Base-by-base conservation (phyloP, 305 asterid species). In the Rubia peregrina region DNA sequence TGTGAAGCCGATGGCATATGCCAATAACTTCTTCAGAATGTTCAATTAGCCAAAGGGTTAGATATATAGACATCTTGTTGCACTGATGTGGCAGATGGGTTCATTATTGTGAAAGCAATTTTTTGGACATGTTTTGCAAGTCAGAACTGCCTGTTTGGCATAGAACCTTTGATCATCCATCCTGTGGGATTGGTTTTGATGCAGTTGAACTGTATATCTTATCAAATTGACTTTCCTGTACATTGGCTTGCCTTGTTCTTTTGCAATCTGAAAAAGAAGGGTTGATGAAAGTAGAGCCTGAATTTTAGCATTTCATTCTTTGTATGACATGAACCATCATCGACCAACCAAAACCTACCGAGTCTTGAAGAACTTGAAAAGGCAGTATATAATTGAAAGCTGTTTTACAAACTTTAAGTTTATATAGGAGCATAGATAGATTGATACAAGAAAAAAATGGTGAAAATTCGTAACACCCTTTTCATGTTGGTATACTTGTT, bases 1-100 rank as follows among this genome's bases (percentile, higher is more conserved):
- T 75, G 93, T 95, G 71, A 95, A 89, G 83, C 98, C 99, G 6
- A 95, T 95, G 99, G 99, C 99, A 5, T 95, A 95, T 48, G 99
- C 99, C 14, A 91, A 84, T 87, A 95, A 95, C 88, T 95, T 95
- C 87, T 84, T 95, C 42, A 78, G 95, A 40, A 84, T 95, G 97
- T 90, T 91, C 84, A 82, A 91, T 9, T 94, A 78, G 70, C 78
- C 80, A 56, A 61, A 60, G 48, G 33, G 72, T 70, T 48, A 53
- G 9, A 53, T 53, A 70, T 68, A 69, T 65, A 22, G 74, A 63
- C 68, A 63, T 24, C 36, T 80, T 68, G 76, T 48, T 67, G 78
- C 73, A 42, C 73, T 57, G 42, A 64, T 69, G 76, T 72, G 76
- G 76, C 56, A 61, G 48, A 73, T 74, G 82, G 73, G 75, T 68